Conservation (phyloP, 495 filamentous ascomycete species). For the Penicillium pulvis region DNA sequence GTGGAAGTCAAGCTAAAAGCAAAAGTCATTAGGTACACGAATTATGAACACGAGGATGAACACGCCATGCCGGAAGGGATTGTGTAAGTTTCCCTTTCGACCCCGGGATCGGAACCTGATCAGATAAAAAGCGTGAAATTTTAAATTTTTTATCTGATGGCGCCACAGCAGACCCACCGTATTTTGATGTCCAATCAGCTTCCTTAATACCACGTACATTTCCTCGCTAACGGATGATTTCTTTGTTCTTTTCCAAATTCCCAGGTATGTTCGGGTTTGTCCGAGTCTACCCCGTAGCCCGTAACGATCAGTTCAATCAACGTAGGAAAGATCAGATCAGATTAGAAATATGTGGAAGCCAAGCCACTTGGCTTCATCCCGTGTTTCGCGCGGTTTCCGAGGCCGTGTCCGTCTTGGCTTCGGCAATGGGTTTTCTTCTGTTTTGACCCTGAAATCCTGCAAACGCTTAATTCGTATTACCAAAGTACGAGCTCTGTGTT, state of each 20-base stretch:
- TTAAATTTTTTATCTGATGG: conserved; percentile 36
- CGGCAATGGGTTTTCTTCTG: too few relatives aligned
- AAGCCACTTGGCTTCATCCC: background rate
- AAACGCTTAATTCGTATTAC: too few relatives aligned
- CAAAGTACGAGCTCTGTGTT: too few relatives aligned
- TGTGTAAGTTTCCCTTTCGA: too few relatives aligned
- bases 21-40: background rate
- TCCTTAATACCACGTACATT: background rate
- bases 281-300: background rate
- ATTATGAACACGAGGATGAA: too few relatives aligned
- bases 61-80: too few relatives aligned
- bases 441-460: too few relatives aligned
- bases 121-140: conserved; percentile 32
- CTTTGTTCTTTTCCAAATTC: too few relatives aligned
- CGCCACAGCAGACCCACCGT: conserved; percentile 28
- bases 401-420: conserved; percentile 5
- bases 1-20: background rate
- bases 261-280: background rate
- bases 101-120: conserved; percentile 16
- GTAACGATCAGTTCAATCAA: background rate
- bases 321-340: background rate
- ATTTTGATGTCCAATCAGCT: too few relatives aligned
- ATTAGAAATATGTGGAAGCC: background rate
- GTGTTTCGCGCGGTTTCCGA: conserved; percentile 16
- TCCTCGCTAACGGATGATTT: background rate